phyloP scores from a whole-genome alignment of 2,329 filamentous ascomycete species.

The Herpotrichia juniperi region DNA sequence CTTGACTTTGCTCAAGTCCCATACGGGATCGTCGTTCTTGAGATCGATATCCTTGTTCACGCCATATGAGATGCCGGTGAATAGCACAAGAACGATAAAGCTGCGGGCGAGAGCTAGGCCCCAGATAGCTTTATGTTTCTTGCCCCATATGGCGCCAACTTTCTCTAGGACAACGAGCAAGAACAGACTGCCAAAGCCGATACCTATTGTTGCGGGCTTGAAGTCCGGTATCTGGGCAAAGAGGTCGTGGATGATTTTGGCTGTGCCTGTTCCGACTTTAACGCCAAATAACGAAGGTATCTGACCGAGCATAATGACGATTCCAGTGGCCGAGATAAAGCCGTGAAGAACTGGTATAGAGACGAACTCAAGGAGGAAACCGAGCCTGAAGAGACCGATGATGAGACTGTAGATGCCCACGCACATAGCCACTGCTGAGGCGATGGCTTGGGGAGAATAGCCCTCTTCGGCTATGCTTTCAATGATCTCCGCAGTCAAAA shows the following conservation, averaged over 20 bases:
- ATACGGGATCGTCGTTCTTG: constrained; percentile 56
- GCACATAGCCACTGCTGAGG: constrained; percentile 67
- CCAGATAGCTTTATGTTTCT: constrained; percentile 63
- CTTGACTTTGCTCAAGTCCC: constrained; percentile 63
- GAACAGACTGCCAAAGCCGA: constrained; percentile 60
- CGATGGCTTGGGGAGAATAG: constrained; percentile 62
- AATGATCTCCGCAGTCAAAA: constrained; percentile 68
- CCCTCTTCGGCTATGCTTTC: constrained; percentile 56
- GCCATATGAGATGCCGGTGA: constrained; percentile 67
- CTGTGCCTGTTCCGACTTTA: constrained; percentile 58
- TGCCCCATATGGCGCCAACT: constrained; percentile 64
- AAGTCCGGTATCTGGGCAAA: constrained; percentile 63
- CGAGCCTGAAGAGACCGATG: constrained; percentile 66
- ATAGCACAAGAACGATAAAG: constrained; percentile 65
- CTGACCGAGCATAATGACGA: constrained; percentile 70
- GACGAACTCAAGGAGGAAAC: constrained; percentile 70
- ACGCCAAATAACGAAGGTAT: constrained; percentile 65
- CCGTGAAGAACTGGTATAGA: constrained; percentile 68
- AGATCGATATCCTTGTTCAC: constrained; percentile 59
- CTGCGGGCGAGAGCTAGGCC: constrained; percentile 66
- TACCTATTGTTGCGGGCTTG: constrained; percentile 63
- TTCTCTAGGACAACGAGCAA: constrained; percentile 64
- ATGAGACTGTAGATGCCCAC: constrained; percentile 66
- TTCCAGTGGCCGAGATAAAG: constrained; percentile 70
- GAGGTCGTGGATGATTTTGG: constrained; percentile 64